A percentile compares a stretch with the other conserved stretches of the same genome.
Evolutionary conservation across 2,329 filamentous ascomycete genomes (phyloP).

Genomic region (Capronia americana): DNA sequence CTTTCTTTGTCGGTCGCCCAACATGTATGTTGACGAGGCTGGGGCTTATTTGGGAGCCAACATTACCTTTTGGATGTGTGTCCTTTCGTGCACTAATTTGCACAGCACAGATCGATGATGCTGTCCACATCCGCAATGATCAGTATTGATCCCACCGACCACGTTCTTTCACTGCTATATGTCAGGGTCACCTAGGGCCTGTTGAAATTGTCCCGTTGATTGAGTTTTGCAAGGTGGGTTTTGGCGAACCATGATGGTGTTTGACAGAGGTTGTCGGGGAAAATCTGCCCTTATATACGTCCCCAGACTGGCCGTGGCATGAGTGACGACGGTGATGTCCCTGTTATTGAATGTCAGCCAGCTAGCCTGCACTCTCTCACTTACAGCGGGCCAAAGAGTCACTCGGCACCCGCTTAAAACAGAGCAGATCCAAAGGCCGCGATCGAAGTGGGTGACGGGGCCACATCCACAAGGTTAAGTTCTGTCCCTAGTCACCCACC

Average conservation of each 20-base stretch:
- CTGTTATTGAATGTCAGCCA: not conserved
- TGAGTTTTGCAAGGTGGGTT: not conserved
- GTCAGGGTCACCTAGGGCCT: not conserved
- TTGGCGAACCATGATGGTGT: not conserved
- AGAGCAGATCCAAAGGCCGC: not conserved
- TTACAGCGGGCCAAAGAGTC: not conserved
- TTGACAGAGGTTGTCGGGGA: not conserved
- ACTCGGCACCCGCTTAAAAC: not conserved
- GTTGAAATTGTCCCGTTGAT: not conserved
- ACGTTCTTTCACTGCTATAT: not conserved
- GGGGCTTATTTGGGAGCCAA: not conserved
- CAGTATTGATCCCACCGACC: not conserved
- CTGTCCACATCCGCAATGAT: not conserved
- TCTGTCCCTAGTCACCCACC: not conserved
- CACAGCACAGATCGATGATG: not conserved
- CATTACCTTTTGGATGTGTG: not conserved
- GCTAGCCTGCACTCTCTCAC: not conserved
- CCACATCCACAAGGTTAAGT: not conserved
- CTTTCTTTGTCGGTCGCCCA: not conserved
- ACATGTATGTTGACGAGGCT: not conserved
- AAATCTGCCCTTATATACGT: not conserved
- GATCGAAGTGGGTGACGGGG: not conserved
- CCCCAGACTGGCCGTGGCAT: not conserved
- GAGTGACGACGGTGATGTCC: not conserved
- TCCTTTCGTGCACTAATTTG: not conserved